Evolutionary conservation across 371 early-diverging fungal species (phyloP), one percentile per base, ranked within the genome.

Genomic region (Mucor sp.): DNA sequence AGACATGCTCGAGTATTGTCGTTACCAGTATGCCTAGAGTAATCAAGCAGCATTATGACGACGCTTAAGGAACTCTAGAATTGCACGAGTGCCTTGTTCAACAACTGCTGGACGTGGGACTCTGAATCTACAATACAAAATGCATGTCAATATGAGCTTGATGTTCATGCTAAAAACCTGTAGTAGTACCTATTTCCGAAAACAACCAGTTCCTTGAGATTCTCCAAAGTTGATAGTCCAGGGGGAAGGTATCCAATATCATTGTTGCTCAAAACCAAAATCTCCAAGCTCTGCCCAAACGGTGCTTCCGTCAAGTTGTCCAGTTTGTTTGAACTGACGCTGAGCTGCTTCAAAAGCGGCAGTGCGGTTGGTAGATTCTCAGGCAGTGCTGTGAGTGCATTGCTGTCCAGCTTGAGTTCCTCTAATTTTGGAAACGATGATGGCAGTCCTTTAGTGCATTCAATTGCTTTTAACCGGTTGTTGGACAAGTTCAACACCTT

Each of bases 91-190:
- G 1, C 91, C 91, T 70, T 87, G 85, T 14, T 87, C 86, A 23
- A 92, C 75, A 37, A 90, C 77, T 6, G 84, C 75, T 12, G 85
- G 80, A 37, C 91, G 69, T 12, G 93, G 91, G 1, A 90, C 85
- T 60, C 89, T 81, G 73, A 90, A 92, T 23, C 79, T 72, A 57
- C 4, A 4, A 30, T 37, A 33, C 56, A 53, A 63, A 60, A 60
- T 28, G 23, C 25, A n/a, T n/a, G n/a, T n/a, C n/a, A n/a, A n/a
- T n/a, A n/a, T n/a, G n/a, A n/a, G n/a, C n/a, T n/a, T n/a, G n/a
- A 23, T 17, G 25, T 3, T 53, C 3, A 57, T 53, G 6, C 14
- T 19, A 32, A 27, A 58, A 50, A 43, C 3, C 33, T 33, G 9
- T 33, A 15, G 43, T 6, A 9, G 53, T 77, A 79, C 71, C 81